Evolutionary conservation across 1,284 basidiomycete species (phyloP).

Genomic region (Inonotus obliquus): DNA sequence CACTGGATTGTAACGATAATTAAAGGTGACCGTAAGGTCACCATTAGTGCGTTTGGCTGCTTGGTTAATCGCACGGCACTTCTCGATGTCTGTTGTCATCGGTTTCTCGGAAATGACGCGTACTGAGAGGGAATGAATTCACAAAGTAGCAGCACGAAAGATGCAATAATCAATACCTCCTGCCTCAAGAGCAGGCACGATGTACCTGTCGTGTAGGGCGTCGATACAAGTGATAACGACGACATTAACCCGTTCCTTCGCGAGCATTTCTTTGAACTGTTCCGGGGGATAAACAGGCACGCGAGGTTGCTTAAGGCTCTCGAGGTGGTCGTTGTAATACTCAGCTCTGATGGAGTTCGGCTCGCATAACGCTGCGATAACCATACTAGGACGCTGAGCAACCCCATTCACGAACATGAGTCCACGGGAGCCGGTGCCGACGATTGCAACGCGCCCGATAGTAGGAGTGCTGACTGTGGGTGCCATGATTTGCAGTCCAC

Average conservation of each 20-base stretch:
- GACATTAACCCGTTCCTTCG: slow-evolving; percentile 42
- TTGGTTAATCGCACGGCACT: slow-evolving; percentile 42
- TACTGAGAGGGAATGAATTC: slow-evolving; percentile 23
- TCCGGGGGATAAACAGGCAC: slow-evolving; percentile 40
- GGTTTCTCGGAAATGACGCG: slow-evolving; percentile 50
- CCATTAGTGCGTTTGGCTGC: slow-evolving; percentile 39
- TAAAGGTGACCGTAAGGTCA: slow-evolving; percentile 42
- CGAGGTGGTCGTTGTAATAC: slow-evolving; percentile 42
- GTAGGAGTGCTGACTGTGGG: not conserved
- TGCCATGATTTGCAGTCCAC: not conserved
- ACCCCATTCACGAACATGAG: slow-evolving; percentile 43
- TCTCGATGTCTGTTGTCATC: slow-evolving; percentile 49
- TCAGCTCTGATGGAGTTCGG: slow-evolving; percentile 43
- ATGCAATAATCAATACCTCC: slow-evolving; percentile 28
- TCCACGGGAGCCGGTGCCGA: slow-evolving; percentile 39
- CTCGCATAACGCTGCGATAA: slow-evolving; percentile 46
- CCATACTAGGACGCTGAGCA: slow-evolving; percentile 32
- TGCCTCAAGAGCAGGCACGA: slow-evolving; percentile 39
- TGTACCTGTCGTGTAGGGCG: slow-evolving; percentile 46
- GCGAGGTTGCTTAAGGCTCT: slow-evolving; percentile 31
- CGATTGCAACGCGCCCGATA: slow-evolving; percentile 32
- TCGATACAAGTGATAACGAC: slow-evolving; percentile 52
- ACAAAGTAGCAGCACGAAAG: slow-evolving; percentile 12
- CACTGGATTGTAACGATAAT: slow-evolving; percentile 49
- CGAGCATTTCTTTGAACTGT: slow-evolving; percentile 45